Percentiles rank a stretch among this genome's conserved stretches.
Conservation (phyloP, 2,329 filamentous ascomycete genomes). For the Cryphonectria naterciae region DNA sequence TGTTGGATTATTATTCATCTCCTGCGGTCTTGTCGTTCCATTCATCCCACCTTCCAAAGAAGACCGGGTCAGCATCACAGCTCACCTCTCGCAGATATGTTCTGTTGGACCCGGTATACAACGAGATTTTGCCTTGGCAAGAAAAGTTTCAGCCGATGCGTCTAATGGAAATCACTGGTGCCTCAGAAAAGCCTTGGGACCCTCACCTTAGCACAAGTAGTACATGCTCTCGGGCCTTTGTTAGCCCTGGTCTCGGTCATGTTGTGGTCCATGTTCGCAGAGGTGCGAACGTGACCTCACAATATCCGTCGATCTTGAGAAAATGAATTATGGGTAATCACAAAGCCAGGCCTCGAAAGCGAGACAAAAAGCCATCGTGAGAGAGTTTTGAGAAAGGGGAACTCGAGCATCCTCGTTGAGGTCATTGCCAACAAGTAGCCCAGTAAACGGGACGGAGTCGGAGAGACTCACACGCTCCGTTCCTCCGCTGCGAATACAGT, state of each 20-base stretch:
- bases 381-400: not conserved
- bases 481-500: not conserved
- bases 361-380: not conserved
- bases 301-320: not conserved
- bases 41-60: not conserved
- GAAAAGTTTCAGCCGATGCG: not conserved
- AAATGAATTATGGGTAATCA: not conserved
- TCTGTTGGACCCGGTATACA: conserved; percentile 49
- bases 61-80: not conserved
- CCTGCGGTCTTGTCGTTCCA: not conserved
- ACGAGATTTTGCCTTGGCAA: conserved; percentile 48
- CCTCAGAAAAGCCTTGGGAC: not conserved
- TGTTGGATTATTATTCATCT: not conserved
- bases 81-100: conserved; percentile 54
- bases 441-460: conserved; percentile 12
- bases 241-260: conserved; percentile 19
- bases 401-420: too few relatives aligned
- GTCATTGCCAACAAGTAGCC: not conserved
- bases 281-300: not conserved
- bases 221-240: conserved; percentile 54
- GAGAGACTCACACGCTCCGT: conserved; percentile 11
- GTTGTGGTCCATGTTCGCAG: conserved; percentile 19
- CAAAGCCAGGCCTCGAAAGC: not conserved
- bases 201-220: conserved; percentile 49
- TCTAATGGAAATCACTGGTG: not conserved